A percentile compares a stretch with the other conserved stretches of the same genome.
Evolutionary conservation across 2,329 filamentous ascomycete species (phyloP).

Genomic region (Trichoderma afroharzianum): DNA sequence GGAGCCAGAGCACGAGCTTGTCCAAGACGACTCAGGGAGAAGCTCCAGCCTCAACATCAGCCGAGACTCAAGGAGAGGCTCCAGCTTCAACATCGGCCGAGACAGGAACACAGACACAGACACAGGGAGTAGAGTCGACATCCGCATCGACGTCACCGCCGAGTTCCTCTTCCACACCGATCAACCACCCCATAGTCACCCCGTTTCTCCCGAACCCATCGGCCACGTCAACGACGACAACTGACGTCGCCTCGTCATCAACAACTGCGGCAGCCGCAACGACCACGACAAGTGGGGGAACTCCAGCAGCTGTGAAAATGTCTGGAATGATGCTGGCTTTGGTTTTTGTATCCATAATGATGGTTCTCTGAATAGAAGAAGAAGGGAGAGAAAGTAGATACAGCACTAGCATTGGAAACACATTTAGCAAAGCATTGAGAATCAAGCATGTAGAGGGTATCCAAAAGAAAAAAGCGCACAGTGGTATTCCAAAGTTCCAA

Average conservation of each 20-base stretch:
- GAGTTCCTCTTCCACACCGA: neutral
- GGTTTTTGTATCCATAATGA: neutral
- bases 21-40: neutral
- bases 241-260: neutral
- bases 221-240: neutral
- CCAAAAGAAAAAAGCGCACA: neutral
- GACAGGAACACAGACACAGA: neutral
- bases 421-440: neutral
- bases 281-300: neutral
- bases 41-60: neutral
- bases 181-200: neutral
- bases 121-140: neutral
- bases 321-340: neutral
- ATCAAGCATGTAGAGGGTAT: neutral
- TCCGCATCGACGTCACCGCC: neutral
- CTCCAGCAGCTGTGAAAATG: neutral
- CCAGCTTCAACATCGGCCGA: neutral
- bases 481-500: constrained; percentile 11
- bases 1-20: neutral
- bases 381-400: neutral
- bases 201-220: neutral
- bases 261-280: neutral
- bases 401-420: neutral
- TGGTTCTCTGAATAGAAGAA: neutral
- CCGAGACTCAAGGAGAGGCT: neutral